These are phyloP conservation scores for Centrapalus pauciflorus DNA, from an alignment of 129 eudicot genomes.

Conservation along the genomic window DNA sequence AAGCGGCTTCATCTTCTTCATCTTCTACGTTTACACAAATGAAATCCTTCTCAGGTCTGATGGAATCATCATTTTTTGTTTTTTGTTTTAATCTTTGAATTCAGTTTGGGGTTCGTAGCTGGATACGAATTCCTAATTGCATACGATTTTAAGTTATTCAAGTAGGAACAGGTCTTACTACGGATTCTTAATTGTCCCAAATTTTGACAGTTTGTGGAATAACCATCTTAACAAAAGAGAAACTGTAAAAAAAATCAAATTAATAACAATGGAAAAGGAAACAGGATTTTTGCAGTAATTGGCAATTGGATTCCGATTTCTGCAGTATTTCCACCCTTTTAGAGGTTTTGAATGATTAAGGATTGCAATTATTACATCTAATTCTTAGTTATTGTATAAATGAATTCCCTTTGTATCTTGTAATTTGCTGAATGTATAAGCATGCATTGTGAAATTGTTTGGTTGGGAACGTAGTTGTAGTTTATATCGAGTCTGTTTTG, in stretches of 20 bases:
- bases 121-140: background rate
- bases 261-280: too few relatives aligned
- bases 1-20: conserved; percentile 2
- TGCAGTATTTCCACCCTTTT: background rate
- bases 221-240: background rate
- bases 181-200: background rate
- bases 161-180: background rate
- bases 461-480: too few relatives aligned
- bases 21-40: conserved; percentile 25
- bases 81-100: too few relatives aligned
- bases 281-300: too few relatives aligned
- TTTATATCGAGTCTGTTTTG: too few relatives aligned
- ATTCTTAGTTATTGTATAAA: background rate
- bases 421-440: background rate
- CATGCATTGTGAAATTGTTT: background rate
- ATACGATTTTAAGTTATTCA: background rate
- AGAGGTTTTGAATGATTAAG: background rate
- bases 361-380: background rate
- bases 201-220: background rate
- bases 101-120: background rate
- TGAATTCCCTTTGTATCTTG: background rate
- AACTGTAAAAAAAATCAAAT: too few relatives aligned
- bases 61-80: background rate
- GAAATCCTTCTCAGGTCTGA: conserved; percentile 40
- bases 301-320: too few relatives aligned